These are phyloP conservation scores for Aspergillus quadricinctus DNA, from an alignment of 2,329 filamentous ascomycete species.

Conservation along the genomic window DNA sequence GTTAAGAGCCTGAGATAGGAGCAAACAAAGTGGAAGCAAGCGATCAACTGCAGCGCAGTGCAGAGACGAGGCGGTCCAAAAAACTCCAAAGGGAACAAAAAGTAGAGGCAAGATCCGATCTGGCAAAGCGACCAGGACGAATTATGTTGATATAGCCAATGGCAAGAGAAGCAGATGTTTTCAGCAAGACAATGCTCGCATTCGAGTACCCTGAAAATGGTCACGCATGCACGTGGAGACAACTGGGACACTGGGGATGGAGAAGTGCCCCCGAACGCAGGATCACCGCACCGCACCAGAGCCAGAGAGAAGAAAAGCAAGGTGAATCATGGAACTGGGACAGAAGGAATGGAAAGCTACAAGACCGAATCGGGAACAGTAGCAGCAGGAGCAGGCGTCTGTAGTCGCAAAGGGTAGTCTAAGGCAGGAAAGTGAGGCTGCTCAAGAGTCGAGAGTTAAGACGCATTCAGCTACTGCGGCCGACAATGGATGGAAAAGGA, in stretches of 20 bases:
- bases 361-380: neutral
- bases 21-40: neutral
- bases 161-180: constrained; percentile 3
- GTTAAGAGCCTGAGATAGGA: neutral
- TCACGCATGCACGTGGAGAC: neutral
- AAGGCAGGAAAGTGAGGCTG: constrained; percentile 14
- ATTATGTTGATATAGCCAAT: constrained; percentile 13
- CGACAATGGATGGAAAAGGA: neutral
- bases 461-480: neutral
- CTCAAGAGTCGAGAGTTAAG: neutral
- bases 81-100: constrained; percentile 8
- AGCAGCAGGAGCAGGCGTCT: neutral
- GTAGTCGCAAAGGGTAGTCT: neutral
- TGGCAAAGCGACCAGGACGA: neutral
- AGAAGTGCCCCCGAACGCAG: neutral
- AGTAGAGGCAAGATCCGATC: neutral
- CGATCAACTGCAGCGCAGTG: neutral
- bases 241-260: neutral
- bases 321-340: neutral
- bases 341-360: neutral
- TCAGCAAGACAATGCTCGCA: neutral
- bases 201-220: neutral
- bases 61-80: constrained; percentile 1
- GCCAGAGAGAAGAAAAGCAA: neutral
- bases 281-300: neutral